These are phyloP conservation scores for Luzula sylvatica DNA, from an alignment of 176 grass and related monocot species.

Conservation along the genomic window DNA sequence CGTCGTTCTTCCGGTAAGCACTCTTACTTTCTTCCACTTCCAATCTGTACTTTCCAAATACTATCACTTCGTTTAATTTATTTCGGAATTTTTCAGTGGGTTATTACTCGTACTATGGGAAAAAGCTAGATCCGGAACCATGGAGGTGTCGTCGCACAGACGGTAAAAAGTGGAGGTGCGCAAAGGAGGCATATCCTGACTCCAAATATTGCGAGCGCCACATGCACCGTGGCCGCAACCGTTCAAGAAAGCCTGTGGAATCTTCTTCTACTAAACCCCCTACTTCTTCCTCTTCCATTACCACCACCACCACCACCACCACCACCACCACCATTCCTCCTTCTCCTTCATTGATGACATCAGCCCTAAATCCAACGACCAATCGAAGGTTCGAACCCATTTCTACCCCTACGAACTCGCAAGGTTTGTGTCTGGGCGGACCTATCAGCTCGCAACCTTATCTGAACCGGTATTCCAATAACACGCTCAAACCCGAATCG, in stretches of 20 bases:
- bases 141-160: conserved; percentile 95
- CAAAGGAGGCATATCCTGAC: conserved; percentile 98
- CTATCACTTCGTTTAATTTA: not conserved
- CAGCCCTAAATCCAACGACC: not conserved
- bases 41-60: not conserved
- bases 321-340: conserved; percentile 33
- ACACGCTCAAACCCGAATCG: not conserved
- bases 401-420: conserved; percentile 24
- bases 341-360: conserved; percentile 13
- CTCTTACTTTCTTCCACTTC: not conserved
- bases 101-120: conserved; percentile 95
- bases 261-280: conserved; percentile 42
- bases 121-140: conserved; percentile 92
- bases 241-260: conserved; percentile 99
- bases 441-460: conserved; percentile 38
- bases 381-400: conserved; percentile 23
- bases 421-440: conserved; percentile 49
- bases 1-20: conserved; percentile 70
- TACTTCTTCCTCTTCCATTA: conserved; percentile 38
- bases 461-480: not conserved
- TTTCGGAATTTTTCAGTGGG: conserved; percentile 43
- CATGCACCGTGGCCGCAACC: conserved; percentile 99
- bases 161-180: conserved; percentile 98
- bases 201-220: conserved; percentile 99
- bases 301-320: conserved; percentile 40